Percentiles rank a stretch among this genome's conserved stretches.
Evolutionary conservation across 345 rosid species (phyloP).

Genomic region (Linum usitatissimum): DNA sequence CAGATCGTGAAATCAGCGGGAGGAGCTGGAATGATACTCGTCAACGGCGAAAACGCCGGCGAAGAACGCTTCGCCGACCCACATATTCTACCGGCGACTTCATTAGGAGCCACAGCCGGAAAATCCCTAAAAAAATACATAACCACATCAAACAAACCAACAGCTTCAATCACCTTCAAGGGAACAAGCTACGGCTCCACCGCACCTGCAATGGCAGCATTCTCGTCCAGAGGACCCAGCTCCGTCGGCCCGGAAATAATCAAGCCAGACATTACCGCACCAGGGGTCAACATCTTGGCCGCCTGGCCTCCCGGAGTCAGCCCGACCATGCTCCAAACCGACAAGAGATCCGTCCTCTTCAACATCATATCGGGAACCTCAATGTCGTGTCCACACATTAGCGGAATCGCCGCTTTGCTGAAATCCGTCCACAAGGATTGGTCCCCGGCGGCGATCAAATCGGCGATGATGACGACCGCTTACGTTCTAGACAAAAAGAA

Average conservation of each 20-base stretch:
- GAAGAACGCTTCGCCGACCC: slow-evolving; percentile 59
- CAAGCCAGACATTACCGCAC: slow-evolving; percentile 76
- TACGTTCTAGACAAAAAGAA: slow-evolving; percentile 37
- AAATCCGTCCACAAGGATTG: slow-evolving; percentile 55
- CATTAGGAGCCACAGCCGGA: slow-evolving; percentile 40
- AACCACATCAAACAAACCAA: slow-evolving; percentile 31
- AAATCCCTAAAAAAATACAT: slow-evolving; percentile 28
- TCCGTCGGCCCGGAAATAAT: slow-evolving; percentile 38
- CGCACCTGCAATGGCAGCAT: slow-evolving; percentile 63
- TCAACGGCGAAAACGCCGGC: slow-evolving; percentile 36
- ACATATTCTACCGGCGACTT: slow-evolving; percentile 51
- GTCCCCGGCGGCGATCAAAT: slow-evolving; percentile 83
- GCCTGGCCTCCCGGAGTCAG: slow-evolving; percentile 55
- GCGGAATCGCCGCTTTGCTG: slow-evolving; percentile 63
- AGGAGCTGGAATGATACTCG: slow-evolving; percentile 62
- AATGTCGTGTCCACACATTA: slow-evolving; percentile 79
- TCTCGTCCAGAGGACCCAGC: slow-evolving; percentile 79
- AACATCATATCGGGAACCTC: slow-evolving; percentile 76
- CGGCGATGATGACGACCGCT: slow-evolving; percentile 82
- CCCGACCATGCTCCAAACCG: slow-evolving; percentile 38
- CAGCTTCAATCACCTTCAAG: slow-evolving; percentile 42
- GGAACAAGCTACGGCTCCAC: slow-evolving; percentile 44
- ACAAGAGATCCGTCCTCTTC: slow-evolving; percentile 49
- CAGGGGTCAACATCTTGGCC: slow-evolving; percentile 68
- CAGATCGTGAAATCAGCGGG: slow-evolving; percentile 38